Evolutionary conservation across 441 rosid species (phyloP), one percentile per base, ranked within the genome.

Genomic region (Adansonia rubrostipa): DNA sequence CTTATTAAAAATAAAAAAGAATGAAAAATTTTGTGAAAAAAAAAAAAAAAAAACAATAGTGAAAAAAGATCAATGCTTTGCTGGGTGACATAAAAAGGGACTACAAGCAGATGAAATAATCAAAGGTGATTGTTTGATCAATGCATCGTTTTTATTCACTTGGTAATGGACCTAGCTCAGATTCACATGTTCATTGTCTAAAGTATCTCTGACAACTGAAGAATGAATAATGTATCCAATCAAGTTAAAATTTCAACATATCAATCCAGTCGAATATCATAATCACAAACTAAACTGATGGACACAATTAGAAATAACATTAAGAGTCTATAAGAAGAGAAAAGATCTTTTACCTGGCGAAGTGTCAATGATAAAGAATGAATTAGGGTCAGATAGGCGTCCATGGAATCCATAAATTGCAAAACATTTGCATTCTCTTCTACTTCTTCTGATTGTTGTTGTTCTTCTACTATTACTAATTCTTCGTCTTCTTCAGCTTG

Each of bases 331-430:
- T 2, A 8, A 2, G 10, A 74, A 73, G 65, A 6, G 1, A 1
- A 11, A 28, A 11, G 3, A n/a, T 28, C 19, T 62, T 71, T 74
- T 81, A 94, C 98, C 95, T 93, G 92, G 70, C 97, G 88, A 73
- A 96, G 95, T 8, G 87, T 82, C 3, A 90, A 88, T 81, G 88
- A 91, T 74, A 91, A 54, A 73, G 93, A 90, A 79, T 89, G 92
- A 78, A 82, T 70, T 7, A 89, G 89, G 33, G 84, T 83, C 40
- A 90, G 77, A 79, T 93, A 94, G 40, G 58, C 80, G 70, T 94
- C 98, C 74, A 86, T 13, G 24, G 98, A 96, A 88, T 96, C 99
- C 72, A 93, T 84, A 77, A 96, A 93, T 56, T 82, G 89, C 80
- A 96, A 78, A 33, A 90, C 86, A 17, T 77, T 74, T 14, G 47